These are phyloP conservation scores for Filobasidium wieringae DNA, from an alignment of 768 basidiomycete species.

Conservation along the genomic window DNA sequence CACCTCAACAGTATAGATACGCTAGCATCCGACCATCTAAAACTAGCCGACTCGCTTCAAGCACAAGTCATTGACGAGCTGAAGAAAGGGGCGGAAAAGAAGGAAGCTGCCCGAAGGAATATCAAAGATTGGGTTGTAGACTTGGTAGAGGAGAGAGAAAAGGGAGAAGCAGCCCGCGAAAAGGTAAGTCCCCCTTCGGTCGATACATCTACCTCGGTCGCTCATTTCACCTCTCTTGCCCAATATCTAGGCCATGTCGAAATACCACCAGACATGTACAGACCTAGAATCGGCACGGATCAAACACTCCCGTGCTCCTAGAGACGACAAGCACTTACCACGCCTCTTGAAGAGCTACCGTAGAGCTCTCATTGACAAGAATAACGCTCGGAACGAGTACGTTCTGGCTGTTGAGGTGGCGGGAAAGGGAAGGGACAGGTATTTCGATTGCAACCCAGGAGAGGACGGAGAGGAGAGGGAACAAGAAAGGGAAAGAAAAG, in stretches of 20 bases:
- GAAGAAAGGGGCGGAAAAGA: not conserved
- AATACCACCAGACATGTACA: constrained; percentile 1
- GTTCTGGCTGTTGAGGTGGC: not conserved
- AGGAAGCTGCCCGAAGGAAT: not conserved
- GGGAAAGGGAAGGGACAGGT: not conserved
- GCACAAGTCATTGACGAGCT: constrained; percentile 6
- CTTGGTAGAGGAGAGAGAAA: not conserved
- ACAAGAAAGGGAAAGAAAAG: not conserved
- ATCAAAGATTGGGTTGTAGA: not conserved
- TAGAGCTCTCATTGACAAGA: not conserved
- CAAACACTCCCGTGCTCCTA: not conserved
- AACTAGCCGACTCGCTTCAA: constrained; percentile 4
- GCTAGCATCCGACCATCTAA: not conserved
- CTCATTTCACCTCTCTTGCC: not conserved
- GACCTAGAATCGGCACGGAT: not conserved
- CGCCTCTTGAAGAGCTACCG: not conserved
- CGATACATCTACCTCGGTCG: no score
- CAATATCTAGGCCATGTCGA: not conserved
- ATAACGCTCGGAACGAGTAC: constrained; percentile 1
- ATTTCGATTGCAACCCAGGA: not conserved
- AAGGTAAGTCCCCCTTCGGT: no score
- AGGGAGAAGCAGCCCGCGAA: not conserved
- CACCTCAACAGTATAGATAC: not conserved
- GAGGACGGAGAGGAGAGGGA: not conserved
- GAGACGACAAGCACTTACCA: not conserved